These are phyloP conservation scores for Sonneratia alba DNA, from an alignment of 345 rosid species.

Conservation along the genomic window DNA sequence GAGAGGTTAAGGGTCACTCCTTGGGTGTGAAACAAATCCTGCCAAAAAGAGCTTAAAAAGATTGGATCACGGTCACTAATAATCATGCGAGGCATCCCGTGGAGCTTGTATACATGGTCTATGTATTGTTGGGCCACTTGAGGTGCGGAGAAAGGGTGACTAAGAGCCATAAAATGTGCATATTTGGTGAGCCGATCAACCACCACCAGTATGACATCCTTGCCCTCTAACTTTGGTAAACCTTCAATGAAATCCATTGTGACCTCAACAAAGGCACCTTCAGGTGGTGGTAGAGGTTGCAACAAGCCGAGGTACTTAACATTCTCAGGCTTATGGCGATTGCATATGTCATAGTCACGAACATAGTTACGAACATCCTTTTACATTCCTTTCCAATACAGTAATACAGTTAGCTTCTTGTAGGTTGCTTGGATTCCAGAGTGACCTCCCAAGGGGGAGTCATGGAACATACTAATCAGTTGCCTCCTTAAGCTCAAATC, in stretches of 20 bases:
- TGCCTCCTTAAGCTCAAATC: not conserved
- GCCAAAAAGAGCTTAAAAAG: not conserved
- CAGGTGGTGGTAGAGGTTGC: not conserved
- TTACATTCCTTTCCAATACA: not conserved
- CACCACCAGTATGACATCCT: not conserved
- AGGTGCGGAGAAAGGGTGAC: not conserved
- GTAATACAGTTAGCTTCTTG: too few relatives aligned
- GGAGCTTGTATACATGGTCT: not conserved
- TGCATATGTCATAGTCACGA: not conserved
- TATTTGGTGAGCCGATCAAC: not conserved
- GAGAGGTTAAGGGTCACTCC: not conserved
- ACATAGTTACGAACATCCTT: not conserved
- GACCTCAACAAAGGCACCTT: not conserved
- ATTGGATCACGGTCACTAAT: not conserved
- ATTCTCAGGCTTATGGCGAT: not conserved
- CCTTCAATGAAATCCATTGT: constrained; percentile 2
- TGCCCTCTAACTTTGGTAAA: not conserved
- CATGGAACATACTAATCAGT: too few relatives aligned
- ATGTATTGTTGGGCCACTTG: not conserved
- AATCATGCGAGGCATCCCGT: not conserved
- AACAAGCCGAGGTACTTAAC: not conserved
- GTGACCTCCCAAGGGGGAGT: too few relatives aligned
- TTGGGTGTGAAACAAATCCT: not conserved
- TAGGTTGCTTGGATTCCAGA: too few relatives aligned
- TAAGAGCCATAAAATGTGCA: not conserved